phyloP scores from a whole-genome alignment of 805 yeast species.

The Metschnikowia gelsemii region DNA sequence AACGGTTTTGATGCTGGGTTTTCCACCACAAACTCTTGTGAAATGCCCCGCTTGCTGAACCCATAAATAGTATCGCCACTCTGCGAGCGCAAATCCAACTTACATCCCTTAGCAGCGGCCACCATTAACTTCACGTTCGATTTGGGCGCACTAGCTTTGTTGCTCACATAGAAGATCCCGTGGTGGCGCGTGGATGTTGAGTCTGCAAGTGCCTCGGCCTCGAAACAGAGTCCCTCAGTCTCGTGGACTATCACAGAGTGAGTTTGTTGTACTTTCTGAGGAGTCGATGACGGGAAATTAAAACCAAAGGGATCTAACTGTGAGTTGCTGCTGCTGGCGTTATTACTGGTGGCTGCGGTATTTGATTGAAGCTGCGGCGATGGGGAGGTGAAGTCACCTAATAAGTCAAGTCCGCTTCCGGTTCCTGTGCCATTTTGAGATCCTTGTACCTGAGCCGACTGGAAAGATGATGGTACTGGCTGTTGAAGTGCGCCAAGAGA shows the following conservation, averaged over 20 bases:
- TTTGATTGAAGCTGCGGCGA: constrained; percentile 39
- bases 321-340: background rate
- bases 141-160: constrained; percentile 45
- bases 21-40: constrained; percentile 49
- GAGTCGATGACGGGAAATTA: constrained; percentile 40
- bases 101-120: constrained; percentile 69
- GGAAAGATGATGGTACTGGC: constrained; percentile 23
- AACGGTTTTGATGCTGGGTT: constrained; percentile 38
- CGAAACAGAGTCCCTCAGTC: constrained; percentile 50
- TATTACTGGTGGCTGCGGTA: constrained; percentile 15
- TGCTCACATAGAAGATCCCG: constrained; percentile 53
- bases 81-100: constrained; percentile 61
- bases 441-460: no score
- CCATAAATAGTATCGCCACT: constrained; percentile 53
- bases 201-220: constrained; percentile 38
- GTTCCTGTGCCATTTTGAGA: no score
- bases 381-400: constrained; percentile 41
- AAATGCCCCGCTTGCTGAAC: constrained; percentile 47
- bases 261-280: constrained; percentile 26
- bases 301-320: constrained; percentile 43
- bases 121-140: constrained; percentile 56
- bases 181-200: constrained; percentile 31
- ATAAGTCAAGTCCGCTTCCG: constrained; percentile 27
- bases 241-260: constrained; percentile 36
- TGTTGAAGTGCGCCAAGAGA: constrained; percentile 33